Percentiles rank a stretch among this genome's conserved stretches.
Conservation (phyloP, 2,329 filamentous ascomycete species). For the Talaromyces verruculosus region DNA sequence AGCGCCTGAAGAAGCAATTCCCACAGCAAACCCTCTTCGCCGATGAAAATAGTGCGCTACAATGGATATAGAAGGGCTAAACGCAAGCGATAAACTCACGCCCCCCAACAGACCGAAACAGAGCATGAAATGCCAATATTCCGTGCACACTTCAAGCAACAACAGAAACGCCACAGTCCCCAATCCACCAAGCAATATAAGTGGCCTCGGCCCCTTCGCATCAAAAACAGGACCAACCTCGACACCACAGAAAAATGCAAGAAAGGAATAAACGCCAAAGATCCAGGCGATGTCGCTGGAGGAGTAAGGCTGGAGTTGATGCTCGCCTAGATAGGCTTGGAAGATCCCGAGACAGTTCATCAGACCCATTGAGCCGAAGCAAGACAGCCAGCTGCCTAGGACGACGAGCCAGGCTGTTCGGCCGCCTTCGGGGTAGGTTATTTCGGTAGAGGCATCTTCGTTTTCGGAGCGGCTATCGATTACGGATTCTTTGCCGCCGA, state of each 20-base stretch:
- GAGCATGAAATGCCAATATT: slow-evolving; percentile 85
- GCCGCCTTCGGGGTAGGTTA: slow-evolving; percentile 65
- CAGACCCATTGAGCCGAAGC: slow-evolving; percentile 73
- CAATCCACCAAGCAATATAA: slow-evolving; percentile 67
- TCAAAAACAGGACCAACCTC: slow-evolving; percentile 89
- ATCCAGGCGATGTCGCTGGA: slow-evolving; percentile 80
- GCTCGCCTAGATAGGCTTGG: slow-evolving; percentile 70
- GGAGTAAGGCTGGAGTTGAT: slow-evolving; percentile 69
- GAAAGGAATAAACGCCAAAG: slow-evolving; percentile 78
- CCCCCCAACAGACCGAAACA: slow-evolving; percentile 75
- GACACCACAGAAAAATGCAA: slow-evolving; percentile 80
- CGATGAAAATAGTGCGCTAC: slow-evolving; percentile 80
- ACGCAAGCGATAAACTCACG: slow-evolving; percentile 72
- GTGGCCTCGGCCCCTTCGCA: slow-evolving; percentile 72
- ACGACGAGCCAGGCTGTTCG: slow-evolving; percentile 81
- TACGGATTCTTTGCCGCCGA: neutral
- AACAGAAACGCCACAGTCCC: slow-evolving; percentile 64
- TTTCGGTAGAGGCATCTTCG: neutral
- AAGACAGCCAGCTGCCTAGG: slow-evolving; percentile 78
- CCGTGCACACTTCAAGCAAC: slow-evolving; percentile 69
- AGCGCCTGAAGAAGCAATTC: slow-evolving; percentile 75
- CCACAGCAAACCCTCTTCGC: slow-evolving; percentile 75
- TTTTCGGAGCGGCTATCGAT: neutral
- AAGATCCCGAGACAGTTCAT: slow-evolving; percentile 79
- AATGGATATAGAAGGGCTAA: slow-evolving; percentile 77